Base-by-base conservation (phyloP, 1,284 basidiomycete species). In the Moesziomyces sp. region DNA sequence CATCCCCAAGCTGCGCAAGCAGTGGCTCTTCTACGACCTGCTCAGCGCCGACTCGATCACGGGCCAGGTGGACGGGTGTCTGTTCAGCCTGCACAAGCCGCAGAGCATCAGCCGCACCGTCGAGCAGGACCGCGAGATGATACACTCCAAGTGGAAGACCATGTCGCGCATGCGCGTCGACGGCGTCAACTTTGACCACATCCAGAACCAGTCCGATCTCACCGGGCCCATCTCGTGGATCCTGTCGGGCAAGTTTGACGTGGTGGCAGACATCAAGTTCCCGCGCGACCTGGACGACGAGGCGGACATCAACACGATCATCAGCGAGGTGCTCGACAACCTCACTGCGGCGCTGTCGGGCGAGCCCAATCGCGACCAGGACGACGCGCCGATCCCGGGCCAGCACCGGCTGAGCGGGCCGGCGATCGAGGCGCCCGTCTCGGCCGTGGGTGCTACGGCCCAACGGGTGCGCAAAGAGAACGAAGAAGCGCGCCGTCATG, bases 131-230 rank as follows among this genome's bases (percentile, higher is more conserved):
- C 62, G 69, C 35, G 73, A 77, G 57, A 61, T 63, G 52, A 69
- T 49, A 28, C 48, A 71, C 24, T 56, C 90, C 80, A 92, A 93
- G 64, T 94, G 92, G 90, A 91, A 90, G 43, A 89, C 93, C 58
- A 94, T 98, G 93, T 92, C 95, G 7, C 92, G 96, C 46, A 91
- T 99, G 84, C 90, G 96, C 14, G 94, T 99, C 60, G 96, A 99
- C 83, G 96, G 97, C 21, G 90, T 99, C 52, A 95, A 93, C 68
- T 91, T 99, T 77, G 97, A 99, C 85, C 96, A 99, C 82, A 87
- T 97, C 46, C 93, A 98, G 85, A 90, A 91, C 52, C 91, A 92
- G 52, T 89, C 90, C 65, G 91, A 91, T 69, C 52, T 82, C 46
- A 85, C 85, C 0, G 94, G 96, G 0, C 94, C 96, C 5, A 90